Evolutionary conservation across 345 rosid species (phyloP), one percentile per base, ranked within the genome.

Genomic region (Salix koriyanagi): DNA sequence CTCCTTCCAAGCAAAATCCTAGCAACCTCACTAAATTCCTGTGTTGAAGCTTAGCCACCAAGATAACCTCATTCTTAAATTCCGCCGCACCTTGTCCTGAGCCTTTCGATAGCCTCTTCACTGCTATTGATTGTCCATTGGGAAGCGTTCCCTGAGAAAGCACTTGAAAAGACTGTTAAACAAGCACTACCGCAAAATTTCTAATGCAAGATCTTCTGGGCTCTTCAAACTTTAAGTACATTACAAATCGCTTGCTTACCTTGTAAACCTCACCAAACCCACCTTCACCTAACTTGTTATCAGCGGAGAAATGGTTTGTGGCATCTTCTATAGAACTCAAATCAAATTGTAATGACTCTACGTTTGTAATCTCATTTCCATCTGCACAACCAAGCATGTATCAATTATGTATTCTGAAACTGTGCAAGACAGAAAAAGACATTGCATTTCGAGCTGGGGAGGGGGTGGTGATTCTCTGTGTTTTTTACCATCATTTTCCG

Each of bases 201-300:
- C 36, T 34, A n/a, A 56, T 8, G 26, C 61, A 8, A n/a, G 26
- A 9, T 56, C 26, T 56, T 56, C 3, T 8, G 2, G 13, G 62
- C 3, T 10, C 25, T 3, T n/a, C 5, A 56, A 1, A n/a, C 23
- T 56, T 56, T 56, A 56, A n/a, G 3, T 2, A 5, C 13, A 0
- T 9, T 1, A 3, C 2, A 1, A 56, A 56, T 8, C 23, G 0
- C 28, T 21, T 54, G 12, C 66, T 12, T 81, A 89, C 93, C 91
- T 82, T 84, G 83, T 83, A 91, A 80, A 92, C 95, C 46, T 72
- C 90, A 65, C 94, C 89, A 71, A 89, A 90, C 64, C 94, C 97
- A 32, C 97, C 97, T 67, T 75, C 86, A 54, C 97, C 97, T 65
- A 91, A 83, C 77, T 86, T 87, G 70, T 88, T 87, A 25, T 82